Evolutionary conservation across 106 monocot species (phyloP), one percentile per base, ranked within the genome.

Genomic region (Acanthochlamys bracteata): DNA sequence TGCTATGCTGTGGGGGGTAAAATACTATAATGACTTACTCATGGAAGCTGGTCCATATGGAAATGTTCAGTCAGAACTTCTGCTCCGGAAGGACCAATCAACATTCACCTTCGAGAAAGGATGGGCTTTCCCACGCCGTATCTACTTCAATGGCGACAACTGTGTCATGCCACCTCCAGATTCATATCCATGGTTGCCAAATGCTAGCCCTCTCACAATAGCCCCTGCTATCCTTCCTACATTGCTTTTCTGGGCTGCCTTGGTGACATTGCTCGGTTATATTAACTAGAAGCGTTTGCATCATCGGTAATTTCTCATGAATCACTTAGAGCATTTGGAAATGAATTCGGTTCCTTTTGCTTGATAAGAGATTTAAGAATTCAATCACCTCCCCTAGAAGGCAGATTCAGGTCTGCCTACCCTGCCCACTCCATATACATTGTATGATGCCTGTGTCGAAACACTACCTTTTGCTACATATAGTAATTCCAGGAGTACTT

Each of bases 91-190:
- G 64, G 86, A 86, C 10, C 33, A 57, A 14, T 24, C 52, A 2
- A 76, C 76, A 15, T 86, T 86, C 76, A 82, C 76, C 11, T 82
- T 86, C 20, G 39, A 79, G 20, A 79, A 83, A 63, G 86, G 87
- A 41, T 87, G 83, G 83, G 79, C 87, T n/a, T 87, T 83, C 43
- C 87, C 87, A 10, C 68, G 83, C 10, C 61, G 74, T 1, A 22
- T 83, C 10, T 87, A 87, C 62, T 87, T 87, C 79, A 83, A 86
- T 25, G 86, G 86, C 4, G 82, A 87, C 10, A 74, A 80, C 26
- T 80, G 87, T 47, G 68, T 80, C 17, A 70, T 87, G 73, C 87
- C 87, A 10, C 67, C 83, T 23, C 87, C 87, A 19, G 83, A 87
- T 42, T 54, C 70, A 17, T 87, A 87, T 46, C 87, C 87, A 40